Evolutionary conservation across 1,139 yeast species (phyloP), one percentile per base, ranked within the genome.

Genomic region (Geotrichum cucujoidarum): DNA sequence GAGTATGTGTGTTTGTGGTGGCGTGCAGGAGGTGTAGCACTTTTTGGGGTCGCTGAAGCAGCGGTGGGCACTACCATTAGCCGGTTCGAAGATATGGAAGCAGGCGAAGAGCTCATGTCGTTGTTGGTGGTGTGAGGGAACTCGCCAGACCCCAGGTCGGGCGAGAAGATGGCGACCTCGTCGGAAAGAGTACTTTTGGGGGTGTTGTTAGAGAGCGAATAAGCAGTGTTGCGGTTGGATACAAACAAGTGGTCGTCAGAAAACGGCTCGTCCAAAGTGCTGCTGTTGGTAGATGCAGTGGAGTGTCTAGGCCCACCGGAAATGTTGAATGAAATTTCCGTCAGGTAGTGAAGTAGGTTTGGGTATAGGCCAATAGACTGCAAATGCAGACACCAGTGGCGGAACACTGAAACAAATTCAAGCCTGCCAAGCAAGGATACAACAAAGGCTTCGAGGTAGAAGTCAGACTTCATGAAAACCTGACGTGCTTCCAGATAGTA

Each of bases 391-490:
- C 44, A 31, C 48, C 48, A 45, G 22, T 31, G 27, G 13, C 36
- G 43, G 11, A 45, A 21, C n/a, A 35, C 37, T 1, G 48, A 42
- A 16, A 40, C 21, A 32, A 40, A 39, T 30, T 40, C 47, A 11
- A 33, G 16, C 14, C 30, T 35, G 14, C 34, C 40, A n/a, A 43
- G n/a, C 8, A 48, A 34, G 3, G 48, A 45, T 3, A 48, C 39
- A n/a, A 38, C 20, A 8, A 48, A 24, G 8, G 51, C 45, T 21
- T 48, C 51, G 4, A 48, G 17, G 25, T 36, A 44, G 22, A 35
- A 41, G 21, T 37, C 2, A 6, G 48, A 43, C n/a, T 25, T 25
- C 18, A 41, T 20, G 24, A 43, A 48, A 16, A 48, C 29, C 16
- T 36, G 25, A 13, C 43, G 33, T 4, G 47, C 51, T 18, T 40